These are phyloP conservation scores for Saturnispora galanensis DNA, from an alignment of 805 yeast genomes.

Conservation along the genomic window DNA sequence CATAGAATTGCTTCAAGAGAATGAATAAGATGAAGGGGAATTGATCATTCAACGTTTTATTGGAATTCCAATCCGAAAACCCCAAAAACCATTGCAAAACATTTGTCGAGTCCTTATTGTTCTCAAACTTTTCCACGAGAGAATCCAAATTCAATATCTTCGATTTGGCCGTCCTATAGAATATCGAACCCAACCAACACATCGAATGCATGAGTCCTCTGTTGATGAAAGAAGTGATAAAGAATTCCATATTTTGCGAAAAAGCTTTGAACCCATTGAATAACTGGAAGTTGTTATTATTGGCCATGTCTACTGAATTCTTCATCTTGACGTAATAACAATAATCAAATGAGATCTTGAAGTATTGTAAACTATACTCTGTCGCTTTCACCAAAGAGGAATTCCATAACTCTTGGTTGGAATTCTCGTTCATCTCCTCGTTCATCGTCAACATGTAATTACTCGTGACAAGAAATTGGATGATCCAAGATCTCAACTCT, in stretches of 20 bases:
- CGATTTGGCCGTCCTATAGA: constrained; percentile 4
- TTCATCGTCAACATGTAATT: constrained; percentile 30
- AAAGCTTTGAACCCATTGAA: constrained; percentile 16
- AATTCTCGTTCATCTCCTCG: constrained; percentile 13
- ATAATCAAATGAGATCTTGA: constrained; percentile 28
- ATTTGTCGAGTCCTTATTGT: constrained; percentile 22
- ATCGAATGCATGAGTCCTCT: constrained; percentile 2
- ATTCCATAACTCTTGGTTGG: constrained; percentile 14
- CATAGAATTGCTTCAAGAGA: constrained; percentile 21
- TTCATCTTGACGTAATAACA: constrained; percentile 20
- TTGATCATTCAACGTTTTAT: constrained; percentile 14
- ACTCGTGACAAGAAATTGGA: constrained; percentile 23
- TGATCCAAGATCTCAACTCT: constrained; percentile 21
- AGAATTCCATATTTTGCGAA: constrained; percentile 19
- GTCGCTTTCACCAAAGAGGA: constrained; percentile 22
- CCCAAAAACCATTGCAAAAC: constrained; percentile 24
- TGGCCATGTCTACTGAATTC: constrained; percentile 14
- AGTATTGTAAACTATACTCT: constrained; percentile 28
- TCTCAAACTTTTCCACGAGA: constrained; percentile 19
- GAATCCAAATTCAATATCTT: constrained; percentile 10
- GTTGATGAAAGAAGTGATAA: constrained; percentile 15
- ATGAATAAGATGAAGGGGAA: constrained; percentile 22
- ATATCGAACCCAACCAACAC: constrained; percentile 7
- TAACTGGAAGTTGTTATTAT: background rate
- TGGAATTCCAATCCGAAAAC: constrained; percentile 7